phyloP scores from a whole-genome alignment of 306 rosid genomes.

The Prunus padus region DNA sequence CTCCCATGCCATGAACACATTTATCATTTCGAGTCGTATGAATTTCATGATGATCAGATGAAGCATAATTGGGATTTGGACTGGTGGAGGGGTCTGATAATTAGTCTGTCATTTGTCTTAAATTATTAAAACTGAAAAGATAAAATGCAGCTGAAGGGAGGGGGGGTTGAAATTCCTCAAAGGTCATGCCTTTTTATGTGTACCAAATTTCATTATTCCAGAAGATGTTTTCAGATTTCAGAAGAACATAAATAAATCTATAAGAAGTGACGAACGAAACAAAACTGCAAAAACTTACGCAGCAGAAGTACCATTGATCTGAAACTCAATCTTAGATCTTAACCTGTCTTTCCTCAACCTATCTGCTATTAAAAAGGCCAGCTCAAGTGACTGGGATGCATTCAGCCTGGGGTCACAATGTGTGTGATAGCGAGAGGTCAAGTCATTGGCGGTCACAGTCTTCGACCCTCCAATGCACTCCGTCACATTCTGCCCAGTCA shows the following conservation, averaged over 20 bases:
- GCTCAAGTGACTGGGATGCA: conserved; percentile 47
- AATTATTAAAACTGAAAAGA: too few species aligned
- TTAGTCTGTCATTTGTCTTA: too few species aligned
- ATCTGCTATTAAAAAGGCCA: conserved; percentile 41
- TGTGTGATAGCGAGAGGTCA: conserved; percentile 43
- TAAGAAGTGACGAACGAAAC: background rate
- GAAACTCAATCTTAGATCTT: conserved; percentile 2
- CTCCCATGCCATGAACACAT: too few species aligned
- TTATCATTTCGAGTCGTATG: too few species aligned
- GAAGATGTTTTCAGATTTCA: background rate
- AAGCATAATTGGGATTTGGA: too few species aligned
- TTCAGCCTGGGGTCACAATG: conserved; percentile 46
- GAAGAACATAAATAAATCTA: background rate
- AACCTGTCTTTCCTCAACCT: conserved; percentile 39
- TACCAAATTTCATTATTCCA: background rate
- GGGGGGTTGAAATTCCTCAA: too few species aligned
- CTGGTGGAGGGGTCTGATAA: too few species aligned
- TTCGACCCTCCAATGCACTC: conserved; percentile 45
- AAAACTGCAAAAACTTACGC: background rate
- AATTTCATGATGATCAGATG: too few species aligned
- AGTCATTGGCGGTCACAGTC: conserved; percentile 37
- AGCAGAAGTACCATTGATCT: background rate
- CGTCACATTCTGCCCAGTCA: conserved; percentile 50
- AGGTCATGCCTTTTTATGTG: too few species aligned
- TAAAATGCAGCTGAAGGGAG: too few species aligned